Percentiles rank a stretch among this genome's conserved stretches.
Conservation (phyloP, 805 yeast species). For the Candida saitoana region DNA sequence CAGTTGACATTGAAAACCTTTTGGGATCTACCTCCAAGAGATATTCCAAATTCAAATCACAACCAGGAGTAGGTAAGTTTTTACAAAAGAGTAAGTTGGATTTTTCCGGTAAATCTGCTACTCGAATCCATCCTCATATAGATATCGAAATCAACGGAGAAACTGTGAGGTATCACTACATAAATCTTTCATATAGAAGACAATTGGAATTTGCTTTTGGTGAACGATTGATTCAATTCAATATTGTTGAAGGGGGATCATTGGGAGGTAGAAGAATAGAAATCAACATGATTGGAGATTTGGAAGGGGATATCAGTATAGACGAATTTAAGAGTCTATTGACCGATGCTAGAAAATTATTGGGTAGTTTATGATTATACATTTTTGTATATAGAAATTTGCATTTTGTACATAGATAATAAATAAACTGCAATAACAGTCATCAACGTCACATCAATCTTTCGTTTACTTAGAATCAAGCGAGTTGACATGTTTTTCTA, state of each 20-base stretch:
- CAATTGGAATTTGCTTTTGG: conserved; percentile 41
- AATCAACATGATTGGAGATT: conserved; percentile 42
- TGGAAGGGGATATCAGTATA: conserved; percentile 16
- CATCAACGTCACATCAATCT: neutral
- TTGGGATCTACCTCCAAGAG: conserved; percentile 19
- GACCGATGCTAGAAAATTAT: conserved; percentile 14
- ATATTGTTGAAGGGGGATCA: conserved; percentile 53
- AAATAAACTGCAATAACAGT: neutral
- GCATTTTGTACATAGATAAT: conserved; percentile 2
- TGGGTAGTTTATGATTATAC: neutral
- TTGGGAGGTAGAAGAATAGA: conserved; percentile 54
- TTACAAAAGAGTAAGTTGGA: conserved; percentile 34
- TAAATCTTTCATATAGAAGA: conserved; percentile 40
- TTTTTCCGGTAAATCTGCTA: conserved; percentile 33
- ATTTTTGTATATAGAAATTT: conserved; percentile 1
- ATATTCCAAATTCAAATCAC: conserved; percentile 27
- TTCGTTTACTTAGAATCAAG: conserved; percentile 33
- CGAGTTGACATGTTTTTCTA: conserved; percentile 65
- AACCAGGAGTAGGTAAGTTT: conserved; percentile 43
- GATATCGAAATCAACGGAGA: conserved; percentile 35
- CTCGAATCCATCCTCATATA: conserved; percentile 37
- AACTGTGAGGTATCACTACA: conserved; percentile 41
- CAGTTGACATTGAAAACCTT: conserved; percentile 6
- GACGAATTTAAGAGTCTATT: conserved; percentile 23
- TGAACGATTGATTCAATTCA: conserved; percentile 36